Conservation (phyloP, 352 stramenopile species). For the Phytophthora fragariae region DNA sequence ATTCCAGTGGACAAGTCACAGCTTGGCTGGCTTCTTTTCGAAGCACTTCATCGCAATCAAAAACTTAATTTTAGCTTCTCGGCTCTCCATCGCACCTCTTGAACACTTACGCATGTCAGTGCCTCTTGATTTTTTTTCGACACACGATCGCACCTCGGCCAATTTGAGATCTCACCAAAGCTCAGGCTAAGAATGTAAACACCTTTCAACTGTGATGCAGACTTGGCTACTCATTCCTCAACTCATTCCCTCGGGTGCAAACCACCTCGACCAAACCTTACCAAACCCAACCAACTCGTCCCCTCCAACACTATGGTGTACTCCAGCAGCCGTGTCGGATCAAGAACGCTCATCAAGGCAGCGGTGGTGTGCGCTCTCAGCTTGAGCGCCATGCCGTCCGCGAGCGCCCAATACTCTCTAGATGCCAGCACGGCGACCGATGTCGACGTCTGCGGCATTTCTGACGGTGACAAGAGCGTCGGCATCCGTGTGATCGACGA, state of each 20-base stretch:
- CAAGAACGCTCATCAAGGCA: conserved; percentile 30
- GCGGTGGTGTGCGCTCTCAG: conserved; percentile 37
- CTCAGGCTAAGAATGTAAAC: not conserved
- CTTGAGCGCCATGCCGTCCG: conserved; percentile 20
- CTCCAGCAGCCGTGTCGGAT: conserved; percentile 24
- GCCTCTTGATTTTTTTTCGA: not conserved
- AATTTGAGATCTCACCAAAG: not conserved
- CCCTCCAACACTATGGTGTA: conserved; percentile 35
- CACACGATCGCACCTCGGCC: not conserved
- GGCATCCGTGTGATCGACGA: not conserved
- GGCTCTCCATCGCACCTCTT: too few relatives aligned
- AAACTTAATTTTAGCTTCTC: not conserved
- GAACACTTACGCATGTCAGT: too few relatives aligned
- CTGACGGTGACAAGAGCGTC: not conserved
- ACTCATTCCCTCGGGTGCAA: conserved; percentile 30
- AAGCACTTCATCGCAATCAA: not conserved
- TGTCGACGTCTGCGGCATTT: conserved; percentile 10
- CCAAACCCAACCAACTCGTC: not conserved
- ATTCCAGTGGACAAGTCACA: too few relatives aligned
- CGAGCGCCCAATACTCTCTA: not conserved
- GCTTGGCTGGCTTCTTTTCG: too few relatives aligned
- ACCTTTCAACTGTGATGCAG: not conserved
- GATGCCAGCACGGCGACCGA: not conserved
- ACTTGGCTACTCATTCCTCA: conserved; percentile 22
- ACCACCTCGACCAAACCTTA: conserved; percentile 22